These are phyloP conservation scores for Elsinoe necatrix DNA, from an alignment of 2,329 filamentous ascomycete genomes.

Conservation along the genomic window DNA sequence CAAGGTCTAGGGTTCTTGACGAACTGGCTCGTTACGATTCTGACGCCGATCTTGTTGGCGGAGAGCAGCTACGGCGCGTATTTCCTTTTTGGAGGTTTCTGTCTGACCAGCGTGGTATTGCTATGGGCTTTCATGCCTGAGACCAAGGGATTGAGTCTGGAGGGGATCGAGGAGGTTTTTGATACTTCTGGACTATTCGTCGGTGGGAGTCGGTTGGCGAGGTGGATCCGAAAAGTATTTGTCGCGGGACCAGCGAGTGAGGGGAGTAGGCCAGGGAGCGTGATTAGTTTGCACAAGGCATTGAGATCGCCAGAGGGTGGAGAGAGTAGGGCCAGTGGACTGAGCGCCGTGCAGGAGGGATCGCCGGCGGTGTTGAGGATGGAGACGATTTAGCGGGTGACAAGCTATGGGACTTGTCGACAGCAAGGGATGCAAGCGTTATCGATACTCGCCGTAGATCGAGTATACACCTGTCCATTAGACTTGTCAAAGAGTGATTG, in stretches of 20 bases:
- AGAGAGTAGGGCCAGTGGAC: background rate
- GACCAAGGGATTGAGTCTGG: constrained; percentile 7
- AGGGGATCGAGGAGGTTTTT: constrained; percentile 12
- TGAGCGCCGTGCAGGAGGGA: background rate
- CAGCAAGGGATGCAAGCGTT: no score
- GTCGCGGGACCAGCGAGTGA: background rate
- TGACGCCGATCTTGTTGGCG: constrained; percentile 43
- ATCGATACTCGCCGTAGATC: no score
- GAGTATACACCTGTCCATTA: no score
- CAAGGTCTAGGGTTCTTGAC: constrained; percentile 44
- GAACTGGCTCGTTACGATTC: constrained; percentile 33
- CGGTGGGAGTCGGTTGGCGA: background rate
- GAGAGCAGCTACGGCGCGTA: constrained; percentile 30
- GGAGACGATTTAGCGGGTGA: background rate
- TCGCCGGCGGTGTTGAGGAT: background rate
- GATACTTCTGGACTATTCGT: background rate
- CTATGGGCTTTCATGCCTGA: constrained; percentile 10
- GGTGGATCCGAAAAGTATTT: background rate
- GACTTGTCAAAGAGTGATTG: no score
- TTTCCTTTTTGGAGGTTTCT: constrained; percentile 28
- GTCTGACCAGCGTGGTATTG: constrained; percentile 6
- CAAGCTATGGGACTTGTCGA: no score
- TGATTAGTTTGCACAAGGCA: background rate
- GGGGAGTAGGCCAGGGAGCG: background rate
- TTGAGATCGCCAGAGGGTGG: background rate